A percentile compares a stretch with the other conserved stretches of the same genome.
phyloP scores from a whole-genome alignment of 805 yeast species.

The Starmerella floricola region DNA sequence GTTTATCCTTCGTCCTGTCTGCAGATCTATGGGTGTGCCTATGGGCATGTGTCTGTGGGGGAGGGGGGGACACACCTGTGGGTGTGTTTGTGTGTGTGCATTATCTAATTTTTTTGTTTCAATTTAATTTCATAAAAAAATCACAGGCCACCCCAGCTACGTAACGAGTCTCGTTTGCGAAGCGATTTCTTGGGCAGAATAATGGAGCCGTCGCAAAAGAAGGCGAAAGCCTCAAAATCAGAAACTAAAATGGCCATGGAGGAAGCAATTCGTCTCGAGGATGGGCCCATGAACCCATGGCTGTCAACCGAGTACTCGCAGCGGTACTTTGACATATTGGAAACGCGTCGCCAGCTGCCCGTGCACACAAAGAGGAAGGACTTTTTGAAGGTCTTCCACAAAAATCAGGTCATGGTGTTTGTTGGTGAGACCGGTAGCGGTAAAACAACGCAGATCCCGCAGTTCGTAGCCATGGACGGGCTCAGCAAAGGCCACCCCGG shows the following conservation, averaged over 20 bases:
- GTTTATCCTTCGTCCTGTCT: too few relatives aligned
- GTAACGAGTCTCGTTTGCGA: too few relatives aligned
- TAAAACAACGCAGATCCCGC: conserved; percentile 97
- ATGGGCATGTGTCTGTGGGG: too few relatives aligned
- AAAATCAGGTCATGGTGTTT: conserved; percentile 88
- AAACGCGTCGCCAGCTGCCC: conserved; percentile 73
- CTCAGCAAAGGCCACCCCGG: conserved; percentile 64
- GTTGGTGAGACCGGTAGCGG: conserved; percentile 99
- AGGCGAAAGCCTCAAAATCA: conserved; percentile 18
- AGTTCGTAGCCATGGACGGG: conserved; percentile 84
- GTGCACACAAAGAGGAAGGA: conserved; percentile 89
- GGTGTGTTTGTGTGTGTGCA: too few relatives aligned
- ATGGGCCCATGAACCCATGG: conserved; percentile 60
- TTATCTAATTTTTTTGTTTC: conserved; percentile 2
- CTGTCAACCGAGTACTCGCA: conserved; percentile 52
- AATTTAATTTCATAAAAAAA: conserved; percentile 1
- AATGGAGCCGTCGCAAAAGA: conserved; percentile 14
- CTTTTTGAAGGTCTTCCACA: conserved; percentile 71
- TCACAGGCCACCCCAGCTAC: too few relatives aligned
- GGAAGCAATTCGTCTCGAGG: conserved; percentile 29
- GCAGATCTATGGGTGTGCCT: too few relatives aligned
- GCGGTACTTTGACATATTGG: conserved; percentile 66
- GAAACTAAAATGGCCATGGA: conserved; percentile 25
- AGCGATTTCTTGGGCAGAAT: neutral
- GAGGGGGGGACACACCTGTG: too few relatives aligned